These are phyloP conservation scores for Spathaspora sp. DNA, from an alignment of 805 yeast genomes.

Conservation along the genomic window DNA sequence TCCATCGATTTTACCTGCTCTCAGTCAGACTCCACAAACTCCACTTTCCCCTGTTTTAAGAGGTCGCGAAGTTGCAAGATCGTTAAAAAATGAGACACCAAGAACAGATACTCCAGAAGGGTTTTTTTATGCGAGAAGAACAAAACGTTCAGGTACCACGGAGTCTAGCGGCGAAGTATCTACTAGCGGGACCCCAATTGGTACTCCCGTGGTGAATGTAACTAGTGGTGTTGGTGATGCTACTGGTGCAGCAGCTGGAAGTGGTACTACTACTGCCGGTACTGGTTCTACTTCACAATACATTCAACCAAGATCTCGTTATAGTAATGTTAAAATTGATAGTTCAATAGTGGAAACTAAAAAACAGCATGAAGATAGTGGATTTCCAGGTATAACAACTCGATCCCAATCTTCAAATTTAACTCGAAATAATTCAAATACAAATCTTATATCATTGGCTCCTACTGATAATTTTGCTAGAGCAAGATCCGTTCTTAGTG, in stretches of 20 bases:
- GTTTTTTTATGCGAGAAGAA: constrained; percentile 38
- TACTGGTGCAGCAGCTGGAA: not conserved
- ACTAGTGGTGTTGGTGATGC: not conserved
- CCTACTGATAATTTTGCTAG: constrained; percentile 7
- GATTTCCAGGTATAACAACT: constrained; percentile 33
- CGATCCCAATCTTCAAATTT: constrained; percentile 14
- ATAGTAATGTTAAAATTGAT: constrained; percentile 19
- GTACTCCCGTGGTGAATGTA: not conserved
- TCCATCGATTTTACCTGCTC: not conserved
- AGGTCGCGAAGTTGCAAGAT: constrained; percentile 13
- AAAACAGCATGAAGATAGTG: constrained; percentile 23
- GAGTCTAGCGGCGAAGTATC: constrained; percentile 4
- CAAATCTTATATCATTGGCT: constrained; percentile 11
- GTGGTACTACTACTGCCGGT: not conserved
- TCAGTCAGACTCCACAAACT: constrained; percentile 17
- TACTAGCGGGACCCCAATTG: not conserved
- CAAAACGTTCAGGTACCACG: constrained; percentile 3
- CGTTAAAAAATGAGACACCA: not conserved
- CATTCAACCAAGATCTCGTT: constrained; percentile 45
- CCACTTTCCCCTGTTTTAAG: constrained; percentile 10
- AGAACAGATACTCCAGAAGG: constrained; percentile 47
- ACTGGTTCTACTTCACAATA: constrained; percentile 20
- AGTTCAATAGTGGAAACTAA: constrained; percentile 36
- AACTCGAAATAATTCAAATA: constrained; percentile 7
- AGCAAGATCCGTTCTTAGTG: constrained; percentile 13